These are phyloP conservation scores for Leccinum boreale DNA, from an alignment of 768 basidiomycete species.

Conservation along the genomic window DNA sequence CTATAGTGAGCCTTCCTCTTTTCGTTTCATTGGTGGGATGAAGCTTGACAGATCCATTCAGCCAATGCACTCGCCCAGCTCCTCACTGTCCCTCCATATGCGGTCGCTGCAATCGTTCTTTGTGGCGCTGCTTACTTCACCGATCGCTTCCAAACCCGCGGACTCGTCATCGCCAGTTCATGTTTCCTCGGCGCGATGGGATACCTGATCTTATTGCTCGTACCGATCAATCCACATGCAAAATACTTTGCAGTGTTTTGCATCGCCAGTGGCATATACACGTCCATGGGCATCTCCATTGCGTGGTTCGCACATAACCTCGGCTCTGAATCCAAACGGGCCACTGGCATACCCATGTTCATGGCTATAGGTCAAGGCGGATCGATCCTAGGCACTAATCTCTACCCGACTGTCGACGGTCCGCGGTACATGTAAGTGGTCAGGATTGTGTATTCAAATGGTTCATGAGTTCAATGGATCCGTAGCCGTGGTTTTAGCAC, in stretches of 20 bases:
- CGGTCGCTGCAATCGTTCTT: constrained; percentile 63
- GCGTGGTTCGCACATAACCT: constrained; percentile 82
- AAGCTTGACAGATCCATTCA: neutral
- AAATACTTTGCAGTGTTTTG: constrained; percentile 78
- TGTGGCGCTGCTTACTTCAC: constrained; percentile 56
- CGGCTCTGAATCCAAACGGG: constrained; percentile 75
- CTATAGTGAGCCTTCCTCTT: constrained; percentile 46
- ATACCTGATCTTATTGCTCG: constrained; percentile 60
- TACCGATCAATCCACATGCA: constrained; percentile 52
- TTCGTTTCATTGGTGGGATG: neutral
- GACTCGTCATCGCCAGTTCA: constrained; percentile 33
- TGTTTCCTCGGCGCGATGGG: constrained; percentile 37
- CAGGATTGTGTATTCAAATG: neutral
- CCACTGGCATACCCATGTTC: constrained; percentile 73
- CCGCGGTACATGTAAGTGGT: constrained; percentile 60
- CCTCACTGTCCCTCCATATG: constrained; percentile 80
- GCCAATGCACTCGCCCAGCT: constrained; percentile 49
- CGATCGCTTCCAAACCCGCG: constrained; percentile 63
- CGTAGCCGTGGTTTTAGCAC: constrained; percentile 54
- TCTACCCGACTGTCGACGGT: constrained; percentile 62
- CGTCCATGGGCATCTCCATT: constrained; percentile 68
- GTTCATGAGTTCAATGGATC: neutral
- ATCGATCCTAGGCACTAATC: constrained; percentile 70
- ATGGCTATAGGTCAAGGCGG: constrained; percentile 81
- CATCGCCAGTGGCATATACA: constrained; percentile 74